Base-by-base conservation (phyloP, 768 basidiomycete genomes). In the Mycena galericulata region DNA sequence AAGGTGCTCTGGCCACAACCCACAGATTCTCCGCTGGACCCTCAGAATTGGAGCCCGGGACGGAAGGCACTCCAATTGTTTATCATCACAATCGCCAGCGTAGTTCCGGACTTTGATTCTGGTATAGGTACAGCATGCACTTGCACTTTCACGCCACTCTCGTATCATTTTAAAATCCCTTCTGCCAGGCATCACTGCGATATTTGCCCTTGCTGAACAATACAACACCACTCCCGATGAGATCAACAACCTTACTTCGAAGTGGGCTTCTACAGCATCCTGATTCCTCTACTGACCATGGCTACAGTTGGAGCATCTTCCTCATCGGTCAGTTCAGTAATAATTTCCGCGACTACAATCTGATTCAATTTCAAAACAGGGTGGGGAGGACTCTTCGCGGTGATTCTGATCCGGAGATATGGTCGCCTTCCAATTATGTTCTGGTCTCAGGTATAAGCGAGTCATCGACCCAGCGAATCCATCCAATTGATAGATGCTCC, bases 381-480 rank as follows among this genome's bases (percentile, higher is more conserved):
- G 27, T 70, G 60, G 64, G 66, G 43, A n/a, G 53, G 43, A 12
- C 22, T 63, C 22, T 55, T 61, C 34, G 56, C 66, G 8, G 53
- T 63, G 43, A 88, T 91, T 80, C 75, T 90, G 34, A 88, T 91
- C 75, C 82, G 90, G 36, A 85, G 89, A 20, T 85, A 78, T 60
- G 91, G 91, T 9, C 86, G 91, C 47, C 83, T 93, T 1, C 90
- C 90, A 0, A 80, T 92, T 15, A 76, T 93, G 38, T 92, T 91
- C 79, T 93, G 91, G 91, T 89, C 89, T 0, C 90, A 92, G 79
- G 87, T 87, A 62, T 26, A 80, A 8, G 49, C 29, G 4, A 29
- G 17, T 12, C 27, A 54, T 7, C 14, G 14, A 4, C 7, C 26
- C 15, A 6, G 24, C 15, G 4, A 26, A 22, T 2, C n/a, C 17